phyloP scores from a whole-genome alignment of 257 asterid species.

The Primulina huaijiensis region DNA sequence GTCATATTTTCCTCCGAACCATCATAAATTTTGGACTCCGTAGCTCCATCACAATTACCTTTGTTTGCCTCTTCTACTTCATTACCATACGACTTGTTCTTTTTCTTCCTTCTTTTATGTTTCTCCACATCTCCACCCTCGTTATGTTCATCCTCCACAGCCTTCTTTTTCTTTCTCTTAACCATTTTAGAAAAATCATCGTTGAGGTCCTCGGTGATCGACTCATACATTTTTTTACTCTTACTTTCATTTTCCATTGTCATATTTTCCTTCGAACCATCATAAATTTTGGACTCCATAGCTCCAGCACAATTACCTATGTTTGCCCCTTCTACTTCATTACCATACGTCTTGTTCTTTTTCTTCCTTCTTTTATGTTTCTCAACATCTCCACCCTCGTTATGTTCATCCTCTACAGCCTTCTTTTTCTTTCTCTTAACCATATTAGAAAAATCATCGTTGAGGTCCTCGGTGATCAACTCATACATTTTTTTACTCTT shows the following conservation, averaged over 20 bases:
- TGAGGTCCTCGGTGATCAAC: not conserved
- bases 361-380: conserved; percentile 27
- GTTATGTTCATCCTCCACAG: conserved; percentile 10
- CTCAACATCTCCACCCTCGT: conserved; percentile 14
- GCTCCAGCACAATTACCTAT: conserved; percentile 1
- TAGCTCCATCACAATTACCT: conserved; percentile 11
- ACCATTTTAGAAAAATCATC: not conserved
- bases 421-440: conserved; percentile 11
- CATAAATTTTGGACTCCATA: not conserved
- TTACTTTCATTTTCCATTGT: conserved; percentile 7
- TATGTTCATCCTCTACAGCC: conserved; percentile 11
- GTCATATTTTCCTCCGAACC: not conserved
- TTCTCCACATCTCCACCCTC: conserved; percentile 16
- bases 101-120: conserved; percentile 28
- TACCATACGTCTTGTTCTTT: conserved; percentile 24
- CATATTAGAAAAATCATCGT: not conserved
- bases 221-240: not conserved
- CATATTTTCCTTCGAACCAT: conserved; percentile 1
- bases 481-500: not conserved
- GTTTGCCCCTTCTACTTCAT: not conserved
- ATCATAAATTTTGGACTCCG: not conserved
- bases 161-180: conserved; percentile 14
- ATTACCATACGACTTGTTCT: conserved; percentile 21
- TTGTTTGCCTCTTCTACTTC: too few species aligned
- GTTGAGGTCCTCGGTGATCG: not conserved